These are phyloP conservation scores for Metarhizium rileyi DNA, from an alignment of 2,329 filamentous ascomycete species.

Conservation along the genomic window DNA sequence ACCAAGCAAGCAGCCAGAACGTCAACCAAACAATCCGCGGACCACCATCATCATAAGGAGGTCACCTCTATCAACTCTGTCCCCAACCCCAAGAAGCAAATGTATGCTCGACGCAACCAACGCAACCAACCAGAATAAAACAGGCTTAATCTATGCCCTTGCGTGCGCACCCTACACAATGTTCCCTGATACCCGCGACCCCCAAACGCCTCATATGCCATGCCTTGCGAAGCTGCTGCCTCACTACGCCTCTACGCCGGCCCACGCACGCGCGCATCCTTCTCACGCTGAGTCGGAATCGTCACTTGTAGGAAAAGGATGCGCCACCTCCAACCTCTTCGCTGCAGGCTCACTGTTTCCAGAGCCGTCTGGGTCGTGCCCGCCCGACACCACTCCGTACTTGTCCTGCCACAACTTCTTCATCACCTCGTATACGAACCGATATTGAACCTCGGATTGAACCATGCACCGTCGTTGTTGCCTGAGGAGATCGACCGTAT, in stretches of 20 bases:
- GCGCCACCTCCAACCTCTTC: conserved; percentile 43
- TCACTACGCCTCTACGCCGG: conserved; percentile 1
- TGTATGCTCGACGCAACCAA: neutral
- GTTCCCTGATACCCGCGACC: conserved; percentile 3
- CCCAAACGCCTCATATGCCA: conserved; percentile 4
- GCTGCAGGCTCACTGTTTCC: conserved; percentile 37
- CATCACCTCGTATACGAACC: conserved; percentile 82
- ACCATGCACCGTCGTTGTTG: conserved; percentile 95
- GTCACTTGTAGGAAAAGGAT: conserved; percentile 25
- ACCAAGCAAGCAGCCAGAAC: too few species aligned
- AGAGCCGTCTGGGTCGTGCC: conserved; percentile 21
- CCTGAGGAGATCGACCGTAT: conserved; percentile 70
- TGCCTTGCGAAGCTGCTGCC: conserved; percentile 6
- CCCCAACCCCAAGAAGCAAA: neutral
- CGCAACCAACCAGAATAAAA: neutral
- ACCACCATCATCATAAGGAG: too few species aligned
- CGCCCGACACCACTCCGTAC: conserved; percentile 32
- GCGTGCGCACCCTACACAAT: conserved; percentile 4
- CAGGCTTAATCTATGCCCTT: neutral
- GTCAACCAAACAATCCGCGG: too few species aligned
- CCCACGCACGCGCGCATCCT: neutral
- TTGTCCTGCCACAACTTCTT: conserved; percentile 63
- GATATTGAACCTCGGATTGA: conserved; percentile 73
- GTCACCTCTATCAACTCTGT: too few species aligned
- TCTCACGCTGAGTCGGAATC: neutral